A percentile compares a stretch with the other conserved stretches of the same genome.
phyloP scores from a whole-genome alignment of 768 basidiomycete species.

The Ramaria sp. region DNA sequence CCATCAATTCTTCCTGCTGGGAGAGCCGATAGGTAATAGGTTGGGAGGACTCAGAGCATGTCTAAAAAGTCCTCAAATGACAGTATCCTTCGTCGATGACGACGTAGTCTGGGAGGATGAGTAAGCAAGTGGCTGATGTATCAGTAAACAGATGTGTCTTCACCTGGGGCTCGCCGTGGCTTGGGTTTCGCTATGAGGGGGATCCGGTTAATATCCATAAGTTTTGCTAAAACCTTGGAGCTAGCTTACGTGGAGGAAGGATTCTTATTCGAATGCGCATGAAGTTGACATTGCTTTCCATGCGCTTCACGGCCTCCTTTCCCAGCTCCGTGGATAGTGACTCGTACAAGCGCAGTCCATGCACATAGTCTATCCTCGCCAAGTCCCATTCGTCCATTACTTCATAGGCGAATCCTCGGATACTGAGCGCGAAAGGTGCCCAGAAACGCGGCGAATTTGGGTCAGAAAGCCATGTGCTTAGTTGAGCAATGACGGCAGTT shows the following conservation, averaged over 20 bases:
- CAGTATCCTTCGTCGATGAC: constrained; percentile 3
- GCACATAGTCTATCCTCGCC: constrained; percentile 11
- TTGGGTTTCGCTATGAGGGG: constrained; percentile 2
- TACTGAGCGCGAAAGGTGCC: constrained; percentile 12
- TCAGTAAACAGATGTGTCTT: background rate
- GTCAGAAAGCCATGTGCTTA: constrained; percentile 10
- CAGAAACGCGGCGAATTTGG: constrained; percentile 9
- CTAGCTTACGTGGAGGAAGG: constrained; percentile 10
- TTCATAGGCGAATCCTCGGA: constrained; percentile 12
- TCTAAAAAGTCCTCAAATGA: background rate
- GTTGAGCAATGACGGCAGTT: constrained; percentile 9
- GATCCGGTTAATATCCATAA: background rate
- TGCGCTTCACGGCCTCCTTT: constrained; percentile 8
- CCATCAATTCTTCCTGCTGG: background rate
- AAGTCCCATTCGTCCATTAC: constrained; percentile 11
- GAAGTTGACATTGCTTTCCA: constrained; percentile 11
- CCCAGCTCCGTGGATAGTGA: constrained; percentile 9
- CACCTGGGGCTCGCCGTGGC: background rate
- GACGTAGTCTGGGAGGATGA: constrained; percentile 3
- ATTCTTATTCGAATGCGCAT: constrained; percentile 10
- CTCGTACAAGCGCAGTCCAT: constrained; percentile 9
- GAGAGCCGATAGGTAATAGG: background rate
- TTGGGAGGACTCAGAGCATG: background rate
- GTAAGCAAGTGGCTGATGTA: background rate
- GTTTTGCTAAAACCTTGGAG: background rate